Conservation (phyloP, 306 rosid species). For the Medicago arabica region DNA sequence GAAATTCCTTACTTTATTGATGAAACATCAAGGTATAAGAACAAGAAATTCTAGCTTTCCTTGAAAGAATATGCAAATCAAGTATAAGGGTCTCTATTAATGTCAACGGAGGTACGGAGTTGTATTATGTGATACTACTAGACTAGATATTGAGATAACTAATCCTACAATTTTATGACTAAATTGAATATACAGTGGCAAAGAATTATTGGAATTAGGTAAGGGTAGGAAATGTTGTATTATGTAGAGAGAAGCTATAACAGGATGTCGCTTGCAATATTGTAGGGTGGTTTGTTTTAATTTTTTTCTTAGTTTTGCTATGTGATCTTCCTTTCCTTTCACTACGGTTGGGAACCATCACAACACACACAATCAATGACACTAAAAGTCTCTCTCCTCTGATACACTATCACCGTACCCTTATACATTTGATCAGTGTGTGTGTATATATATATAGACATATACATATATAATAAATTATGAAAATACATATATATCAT, state of each 20-base stretch:
- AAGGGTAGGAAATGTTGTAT: conserved; percentile 14
- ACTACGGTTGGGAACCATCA: conserved; percentile 60
- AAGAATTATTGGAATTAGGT: not conserved
- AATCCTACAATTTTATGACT: too few relatives aligned
- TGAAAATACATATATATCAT: not conserved
- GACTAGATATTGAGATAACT: too few relatives aligned
- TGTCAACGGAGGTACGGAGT: not conserved
- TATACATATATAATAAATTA: not conserved
- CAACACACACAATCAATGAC: conserved; percentile 55
- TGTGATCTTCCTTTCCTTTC: conserved; percentile 34
- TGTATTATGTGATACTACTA: too few relatives aligned
- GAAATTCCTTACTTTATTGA: too few relatives aligned
- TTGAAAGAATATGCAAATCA: too few relatives aligned
- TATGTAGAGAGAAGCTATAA: conserved; percentile 19
- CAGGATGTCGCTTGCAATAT: conserved; percentile 47
- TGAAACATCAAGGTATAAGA: too few relatives aligned
- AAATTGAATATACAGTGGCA: too few relatives aligned
- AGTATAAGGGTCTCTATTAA: too few relatives aligned
- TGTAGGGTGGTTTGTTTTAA: conserved; percentile 43
- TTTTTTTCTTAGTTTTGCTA: conserved; percentile 34
- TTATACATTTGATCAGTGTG: not conserved
- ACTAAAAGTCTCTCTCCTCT: conserved; percentile 57
- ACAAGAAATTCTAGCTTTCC: too few relatives aligned
- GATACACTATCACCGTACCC: conserved; percentile 11
- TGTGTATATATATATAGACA: not conserved